A percentile compares a stretch with the other conserved stretches of the same genome.
These are phyloP conservation scores for Boechera divaricarpa DNA, from an alignment of 345 rosid species.

Conservation along the genomic window DNA sequence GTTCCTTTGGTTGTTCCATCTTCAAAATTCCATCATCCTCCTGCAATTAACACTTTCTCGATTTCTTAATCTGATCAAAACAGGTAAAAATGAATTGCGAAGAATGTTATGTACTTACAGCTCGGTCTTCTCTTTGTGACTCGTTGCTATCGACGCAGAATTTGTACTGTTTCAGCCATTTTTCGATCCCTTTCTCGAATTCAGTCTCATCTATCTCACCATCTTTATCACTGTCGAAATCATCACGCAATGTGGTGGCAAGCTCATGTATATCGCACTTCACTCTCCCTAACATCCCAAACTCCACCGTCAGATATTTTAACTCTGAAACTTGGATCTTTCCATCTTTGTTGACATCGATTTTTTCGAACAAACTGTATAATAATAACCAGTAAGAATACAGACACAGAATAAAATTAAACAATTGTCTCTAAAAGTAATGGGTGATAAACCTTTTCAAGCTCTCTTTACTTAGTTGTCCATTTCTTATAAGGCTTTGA, in stretches of 20 bases:
- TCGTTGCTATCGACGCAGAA: background rate
- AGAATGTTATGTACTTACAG: constrained; percentile 13
- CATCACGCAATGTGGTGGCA: constrained; percentile 20
- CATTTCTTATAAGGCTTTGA: constrained; percentile 35
- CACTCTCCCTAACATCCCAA: constrained; percentile 38
- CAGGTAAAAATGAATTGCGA: background rate
- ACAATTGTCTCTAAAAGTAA: background rate
- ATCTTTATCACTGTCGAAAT: constrained; percentile 32
- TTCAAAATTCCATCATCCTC: constrained; percentile 31
- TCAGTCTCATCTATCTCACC: constrained; percentile 30
- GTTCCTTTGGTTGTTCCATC: constrained; percentile 24
- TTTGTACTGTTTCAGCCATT: constrained; percentile 42
- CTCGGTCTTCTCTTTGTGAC: constrained; percentile 11
- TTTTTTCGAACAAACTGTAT: constrained; percentile 35
- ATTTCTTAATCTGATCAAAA: constrained; percentile 11
- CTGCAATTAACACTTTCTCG: background rate
- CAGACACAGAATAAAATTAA: background rate
- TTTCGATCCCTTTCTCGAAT: constrained; percentile 25
- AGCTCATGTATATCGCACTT: constrained; percentile 37
- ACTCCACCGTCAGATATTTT: constrained; percentile 34
- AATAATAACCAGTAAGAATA: constrained; percentile 12
- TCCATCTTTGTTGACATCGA: constrained; percentile 43
- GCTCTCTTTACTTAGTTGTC: constrained; percentile 38
- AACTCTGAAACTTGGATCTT: constrained; percentile 42
- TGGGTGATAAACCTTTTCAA: constrained; percentile 21